phyloP scores from a whole-genome alignment of 2,329 filamentous ascomycete species.

The Pseudocercospora fijiensis region DNA sequence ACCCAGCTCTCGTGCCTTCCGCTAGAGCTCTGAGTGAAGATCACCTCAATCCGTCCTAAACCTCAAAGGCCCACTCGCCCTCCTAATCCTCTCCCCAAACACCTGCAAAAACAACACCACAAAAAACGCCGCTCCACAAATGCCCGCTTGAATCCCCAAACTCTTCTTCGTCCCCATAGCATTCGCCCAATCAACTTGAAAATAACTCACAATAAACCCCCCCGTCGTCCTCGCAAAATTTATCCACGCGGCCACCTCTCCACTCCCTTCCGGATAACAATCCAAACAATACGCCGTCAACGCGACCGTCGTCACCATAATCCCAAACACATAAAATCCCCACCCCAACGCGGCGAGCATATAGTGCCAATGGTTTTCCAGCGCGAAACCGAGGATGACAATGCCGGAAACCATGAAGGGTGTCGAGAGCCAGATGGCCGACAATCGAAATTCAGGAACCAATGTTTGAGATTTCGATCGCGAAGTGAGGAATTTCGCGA shows the following conservation, averaged over 20 bases:
- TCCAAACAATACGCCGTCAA: constrained; percentile 17
- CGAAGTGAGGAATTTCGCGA: constrained; percentile 17
- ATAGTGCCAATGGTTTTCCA: constrained; percentile 15
- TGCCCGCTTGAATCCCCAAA: constrained; percentile 17
- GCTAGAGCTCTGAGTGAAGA: too few relatives aligned
- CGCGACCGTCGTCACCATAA: constrained; percentile 20
- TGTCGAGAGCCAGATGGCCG: constrained; percentile 12
- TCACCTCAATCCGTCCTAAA: neutral
- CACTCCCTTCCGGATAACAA: constrained; percentile 16
- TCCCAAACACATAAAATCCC: constrained; percentile 20
- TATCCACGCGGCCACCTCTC: constrained; percentile 19
- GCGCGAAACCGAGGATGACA: constrained; percentile 12
- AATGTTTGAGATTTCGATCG: constrained; percentile 3
- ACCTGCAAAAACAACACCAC: neutral
- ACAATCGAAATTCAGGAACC: constrained; percentile 17
- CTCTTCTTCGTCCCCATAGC: constrained; percentile 18
- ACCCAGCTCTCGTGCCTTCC: too few relatives aligned
- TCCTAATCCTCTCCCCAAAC: neutral
- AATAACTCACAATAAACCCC: constrained; percentile 19
- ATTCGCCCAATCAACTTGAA: constrained; percentile 18
- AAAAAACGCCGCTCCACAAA: constrained; percentile 6
- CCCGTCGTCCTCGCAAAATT: constrained; percentile 18
- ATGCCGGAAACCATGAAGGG: constrained; percentile 17
- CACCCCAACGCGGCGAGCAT: constrained; percentile 17
- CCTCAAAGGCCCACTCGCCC: neutral